Base-by-base conservation (phyloP, 208 protist genomes). In the Acanthamoeba royreba region DNA sequence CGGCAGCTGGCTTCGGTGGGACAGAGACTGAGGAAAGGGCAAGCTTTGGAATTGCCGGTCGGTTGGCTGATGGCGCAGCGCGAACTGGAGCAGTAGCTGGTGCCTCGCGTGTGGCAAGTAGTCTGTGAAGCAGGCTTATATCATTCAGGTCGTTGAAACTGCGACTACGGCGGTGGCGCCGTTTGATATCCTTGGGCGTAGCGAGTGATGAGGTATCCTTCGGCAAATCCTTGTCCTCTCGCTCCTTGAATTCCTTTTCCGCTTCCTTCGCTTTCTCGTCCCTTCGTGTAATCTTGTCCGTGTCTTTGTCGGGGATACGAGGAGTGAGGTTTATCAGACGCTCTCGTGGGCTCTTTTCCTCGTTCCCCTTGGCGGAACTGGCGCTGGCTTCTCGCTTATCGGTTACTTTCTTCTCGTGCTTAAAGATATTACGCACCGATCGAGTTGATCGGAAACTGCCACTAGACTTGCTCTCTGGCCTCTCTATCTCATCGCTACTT, bases 71-170 rank as follows among this genome's bases (percentile, higher is more conserved):
- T 22, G 35, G 4, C n/a, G 40, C 61, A 15, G 33, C 28, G 35
- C 11, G 66, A 40, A 5, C 2, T 9, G 28, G 33, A n/a, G n/a
- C n/a, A n/a, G 66, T 22, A 47, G 15, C 38, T 25, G 11, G 42
- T 2, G n/a, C 40, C 22, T 83, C 72, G 42, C 42, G 72, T n/a
- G 72, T 38, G 17, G 72, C 72, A 13, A 83, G 40, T n/a, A 83
- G 72, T 43, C 49, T 83, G 40, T 83, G 72, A 19, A 83, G 72
- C 72, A 83, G 40, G 25, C 42, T 52, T 35, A 83, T 83, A 43
- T 83, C 72, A 43, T 43, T 43, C 4, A 83, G 40, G 72, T 83
- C 72, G 72, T 83, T 83, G 72, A 83, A 83, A 43, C 72, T 83
- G 11, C 72, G 35, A 31, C 72, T 83, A 7, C 72, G 72, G 35